Conservation (phyloP, 2,329 filamentous ascomycete genomes). For the Zasmidium cellare region DNA sequence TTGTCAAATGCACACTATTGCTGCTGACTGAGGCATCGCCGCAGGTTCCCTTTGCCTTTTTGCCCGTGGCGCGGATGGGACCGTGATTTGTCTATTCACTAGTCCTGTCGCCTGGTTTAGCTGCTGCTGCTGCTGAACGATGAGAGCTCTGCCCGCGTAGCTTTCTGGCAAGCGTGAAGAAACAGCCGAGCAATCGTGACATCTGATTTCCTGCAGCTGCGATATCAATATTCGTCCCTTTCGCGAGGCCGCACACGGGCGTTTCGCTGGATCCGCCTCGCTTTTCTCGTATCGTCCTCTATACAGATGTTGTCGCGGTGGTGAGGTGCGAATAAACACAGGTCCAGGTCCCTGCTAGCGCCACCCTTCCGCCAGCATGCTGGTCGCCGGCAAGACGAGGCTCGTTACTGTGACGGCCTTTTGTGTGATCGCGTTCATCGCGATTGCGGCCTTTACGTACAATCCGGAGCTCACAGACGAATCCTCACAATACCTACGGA, state of each 20-base stretch:
- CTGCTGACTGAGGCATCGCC: neutral
- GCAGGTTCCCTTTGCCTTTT: neutral
- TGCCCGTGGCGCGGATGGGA: neutral
- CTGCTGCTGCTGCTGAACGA: no score
- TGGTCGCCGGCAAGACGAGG: conserved; percentile 6
- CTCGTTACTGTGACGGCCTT: conserved; percentile 3
- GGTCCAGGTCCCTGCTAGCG: neutral
- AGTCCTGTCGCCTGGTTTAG: no score
- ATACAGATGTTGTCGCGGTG: neutral
- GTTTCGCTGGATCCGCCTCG: neutral
- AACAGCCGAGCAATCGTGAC: neutral
- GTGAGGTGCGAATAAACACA: neutral
- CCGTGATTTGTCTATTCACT: neutral
- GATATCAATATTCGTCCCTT: neutral
- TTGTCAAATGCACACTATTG: neutral
- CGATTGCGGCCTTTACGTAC: conserved; percentile 5
- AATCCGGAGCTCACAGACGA: conserved; percentile 5
- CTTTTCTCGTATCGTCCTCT: neutral
- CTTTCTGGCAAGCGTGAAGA: neutral
- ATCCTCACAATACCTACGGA: conserved; percentile 3
- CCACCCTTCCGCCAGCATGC: neutral
- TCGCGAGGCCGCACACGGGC: neutral
- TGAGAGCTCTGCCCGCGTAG: neutral
- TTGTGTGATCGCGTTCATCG: conserved; percentile 3
- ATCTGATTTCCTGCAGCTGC: neutral